Conservation (phyloP, 257 asterid species). For the Dorcoceras hygrometricum region DNA sequence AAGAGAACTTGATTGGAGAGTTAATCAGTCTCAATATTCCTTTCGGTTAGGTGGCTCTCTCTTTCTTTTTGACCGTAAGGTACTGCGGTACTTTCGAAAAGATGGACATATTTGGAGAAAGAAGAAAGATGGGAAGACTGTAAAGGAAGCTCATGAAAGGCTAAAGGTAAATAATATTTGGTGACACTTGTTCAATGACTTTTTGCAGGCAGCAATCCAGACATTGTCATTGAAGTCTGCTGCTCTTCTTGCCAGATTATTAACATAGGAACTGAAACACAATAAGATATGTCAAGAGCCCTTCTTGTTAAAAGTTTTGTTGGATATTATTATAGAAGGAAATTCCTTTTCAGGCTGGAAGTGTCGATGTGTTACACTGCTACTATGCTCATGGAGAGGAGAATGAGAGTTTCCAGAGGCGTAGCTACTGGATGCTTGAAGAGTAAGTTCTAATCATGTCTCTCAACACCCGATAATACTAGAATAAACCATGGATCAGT, state of each 20-base stretch:
- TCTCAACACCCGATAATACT: neutral
- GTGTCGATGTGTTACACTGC: slow-evolving; percentile 88
- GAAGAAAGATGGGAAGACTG: slow-evolving; percentile 91
- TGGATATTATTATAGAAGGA: slow-evolving; percentile 26
- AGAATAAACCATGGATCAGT: neutral
- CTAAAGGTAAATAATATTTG: slow-evolving; percentile 57
- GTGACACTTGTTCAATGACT: slow-evolving; percentile 22
- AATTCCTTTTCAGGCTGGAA: slow-evolving; percentile 63
- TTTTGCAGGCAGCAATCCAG: slow-evolving; percentile 12
- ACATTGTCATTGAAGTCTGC: slow-evolving; percentile 14
- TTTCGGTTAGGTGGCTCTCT: slow-evolving; percentile 74
- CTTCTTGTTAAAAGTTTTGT: slow-evolving; percentile 24
- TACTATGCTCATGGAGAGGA: slow-evolving; percentile 97
- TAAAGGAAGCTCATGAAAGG: slow-evolving; percentile 95
- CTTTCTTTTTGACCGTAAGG: slow-evolving; percentile 93
- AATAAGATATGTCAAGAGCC: slow-evolving; percentile 4
- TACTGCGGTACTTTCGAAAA: slow-evolving; percentile 77
- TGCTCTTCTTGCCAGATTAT: neutral
- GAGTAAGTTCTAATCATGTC: slow-evolving; percentile 50
- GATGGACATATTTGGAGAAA: slow-evolving; percentile 97
- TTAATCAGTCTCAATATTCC: slow-evolving; percentile 2
- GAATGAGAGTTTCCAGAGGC: slow-evolving; percentile 80
- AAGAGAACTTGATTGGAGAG: neutral
- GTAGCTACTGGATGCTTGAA: slow-evolving; percentile 98
- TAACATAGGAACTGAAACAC: neutral